Evolutionary conservation across 1,284 basidiomycete species (phyloP), one percentile per base, ranked within the genome.

Genomic region (Leccinum pachyderme): DNA sequence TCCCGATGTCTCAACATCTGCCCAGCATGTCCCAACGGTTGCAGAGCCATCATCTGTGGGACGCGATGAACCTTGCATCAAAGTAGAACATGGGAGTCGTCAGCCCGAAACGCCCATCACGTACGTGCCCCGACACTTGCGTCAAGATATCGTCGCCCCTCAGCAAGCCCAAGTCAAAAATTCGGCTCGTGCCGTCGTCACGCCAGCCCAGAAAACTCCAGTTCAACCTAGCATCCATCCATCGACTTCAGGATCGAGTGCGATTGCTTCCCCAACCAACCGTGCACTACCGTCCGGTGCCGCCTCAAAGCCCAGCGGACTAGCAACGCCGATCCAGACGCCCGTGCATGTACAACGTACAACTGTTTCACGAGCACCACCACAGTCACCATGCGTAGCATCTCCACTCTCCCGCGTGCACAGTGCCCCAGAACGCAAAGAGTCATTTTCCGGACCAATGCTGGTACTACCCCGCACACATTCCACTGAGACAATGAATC

Each of bases 101-200:
- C 47, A 53, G n/a, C 47, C 55, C 1, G 63, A 59, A 44, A 60
- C 52, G 4, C 59, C 62, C 6, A 59, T 65, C 24, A 51, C 59
- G 29, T 62, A 64, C 47, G 56, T 72, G 22, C 68, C 64, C 6
- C 61, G 61, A 45, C 64, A 71, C 12, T 47, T 64, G 8, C 62
- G 61, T 47, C 64, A 62, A 53, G 64, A 62, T 37, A 49, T 67
- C 35, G 53, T 55, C 1, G 50, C 55, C 15, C 41, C 62, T n/a
- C 54, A 57, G 47, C 52, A 48, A 11, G 46, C 52, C 9, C 54
- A 39, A 35, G 49, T 33, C 3, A 59, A 55, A 28, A 43, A 43
- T 25, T 37, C 60, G 0, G 5, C 13, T 22, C 8, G 49, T 25
- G 27, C 41, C 29, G 9, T 31, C 4, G 7, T 32, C 9, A 53